These are phyloP conservation scores for Mallotus japonicus DNA, from an alignment of 441 rosid species.

Conservation along the genomic window DNA sequence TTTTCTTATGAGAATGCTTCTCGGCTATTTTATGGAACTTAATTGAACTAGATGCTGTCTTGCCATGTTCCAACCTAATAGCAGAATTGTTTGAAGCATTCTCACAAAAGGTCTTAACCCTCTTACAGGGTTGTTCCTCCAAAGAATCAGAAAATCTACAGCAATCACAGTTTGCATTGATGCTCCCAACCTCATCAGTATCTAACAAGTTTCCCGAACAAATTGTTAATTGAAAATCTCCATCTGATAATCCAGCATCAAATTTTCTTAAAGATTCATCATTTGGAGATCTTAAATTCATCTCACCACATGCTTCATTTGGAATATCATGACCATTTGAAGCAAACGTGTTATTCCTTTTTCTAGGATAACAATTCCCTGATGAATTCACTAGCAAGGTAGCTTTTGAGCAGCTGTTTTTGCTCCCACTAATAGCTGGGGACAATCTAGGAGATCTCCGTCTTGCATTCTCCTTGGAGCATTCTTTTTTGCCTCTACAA, in stretches of 20 bases:
- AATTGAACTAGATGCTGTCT: slow-evolving; percentile 15
- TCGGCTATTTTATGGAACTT: slow-evolving; percentile 25
- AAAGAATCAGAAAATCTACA: slow-evolving; percentile 19
- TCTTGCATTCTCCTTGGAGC: slow-evolving; percentile 3
- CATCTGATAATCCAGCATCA: slow-evolving; percentile 9
- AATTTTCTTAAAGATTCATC: slow-evolving; percentile 9
- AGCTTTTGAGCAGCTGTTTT: slow-evolving; percentile 17
- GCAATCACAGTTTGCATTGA: slow-evolving; percentile 22
- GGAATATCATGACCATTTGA: no score
- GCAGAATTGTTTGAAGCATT: slow-evolving; percentile 24
- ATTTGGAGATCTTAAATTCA: slow-evolving; percentile 25
- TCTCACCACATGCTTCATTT: not conserved
- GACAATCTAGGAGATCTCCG: slow-evolving; percentile 27
- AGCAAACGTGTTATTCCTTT: not conserved
- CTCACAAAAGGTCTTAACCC: slow-evolving; percentile 26
- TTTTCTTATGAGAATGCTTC: slow-evolving; percentile 20
- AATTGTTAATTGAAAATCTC: slow-evolving; percentile 22
- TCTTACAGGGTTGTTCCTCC: slow-evolving; percentile 41
- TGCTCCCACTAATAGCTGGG: slow-evolving; percentile 17
- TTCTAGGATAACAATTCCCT: not conserved
- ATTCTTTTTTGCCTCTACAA: slow-evolving; percentile 14
- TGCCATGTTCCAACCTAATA: slow-evolving; percentile 21
- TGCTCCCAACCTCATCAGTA: slow-evolving; percentile 9
- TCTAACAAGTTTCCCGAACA: slow-evolving; percentile 13
- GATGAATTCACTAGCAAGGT: slow-evolving; percentile 5